A percentile compares a stretch with the other conserved stretches of the same genome.
These are phyloP conservation scores for Lecanoromycetidae sp. DNA, from an alignment of 2,329 filamentous ascomycete genomes.

Conservation along the genomic window DNA sequence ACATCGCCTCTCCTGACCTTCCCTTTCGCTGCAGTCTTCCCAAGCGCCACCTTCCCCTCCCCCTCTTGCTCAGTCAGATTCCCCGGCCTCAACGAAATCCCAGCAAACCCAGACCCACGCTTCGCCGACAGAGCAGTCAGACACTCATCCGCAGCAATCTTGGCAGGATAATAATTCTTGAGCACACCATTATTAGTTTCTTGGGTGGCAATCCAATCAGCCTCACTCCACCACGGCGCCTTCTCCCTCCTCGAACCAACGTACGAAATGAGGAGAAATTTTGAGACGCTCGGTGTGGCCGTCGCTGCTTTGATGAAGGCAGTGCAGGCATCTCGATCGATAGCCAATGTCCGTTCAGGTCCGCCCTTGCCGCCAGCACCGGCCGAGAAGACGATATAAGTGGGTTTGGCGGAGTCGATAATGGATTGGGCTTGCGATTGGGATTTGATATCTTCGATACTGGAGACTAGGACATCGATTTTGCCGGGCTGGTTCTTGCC, in stretches of 20 bases:
- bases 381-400: slow-evolving; percentile 37
- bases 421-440: slow-evolving; percentile 50
- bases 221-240: slow-evolving; percentile 40
- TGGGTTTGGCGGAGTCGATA: slow-evolving; percentile 35
- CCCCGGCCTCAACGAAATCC: slow-evolving; percentile 42
- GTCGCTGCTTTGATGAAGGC: slow-evolving; percentile 40
- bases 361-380: slow-evolving; percentile 46
- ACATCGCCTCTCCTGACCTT: slow-evolving; percentile 40
- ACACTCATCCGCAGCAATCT: slow-evolving; percentile 45
- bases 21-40: slow-evolving; percentile 32
- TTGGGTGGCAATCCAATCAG: slow-evolving; percentile 34
- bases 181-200: slow-evolving; percentile 38
- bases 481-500: slow-evolving; percentile 44
- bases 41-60: slow-evolving; percentile 36
- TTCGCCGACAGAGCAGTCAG: slow-evolving; percentile 35
- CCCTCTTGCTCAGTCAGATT: slow-evolving; percentile 36
- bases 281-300: slow-evolving; percentile 34
- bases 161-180: slow-evolving; percentile 41
- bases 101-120: slow-evolving; percentile 32
- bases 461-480: slow-evolving; percentile 57
- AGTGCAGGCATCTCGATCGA: slow-evolving; percentile 45
- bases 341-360: slow-evolving; percentile 36
- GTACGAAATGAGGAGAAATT: slow-evolving; percentile 45
- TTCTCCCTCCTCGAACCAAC: slow-evolving; percentile 37
- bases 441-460: slow-evolving; percentile 57